A percentile compares a stretch with the other conserved stretches of the same genome.
phyloP scores from a whole-genome alignment of 164 flowering plant species.

The Sextonia rubra region DNA sequence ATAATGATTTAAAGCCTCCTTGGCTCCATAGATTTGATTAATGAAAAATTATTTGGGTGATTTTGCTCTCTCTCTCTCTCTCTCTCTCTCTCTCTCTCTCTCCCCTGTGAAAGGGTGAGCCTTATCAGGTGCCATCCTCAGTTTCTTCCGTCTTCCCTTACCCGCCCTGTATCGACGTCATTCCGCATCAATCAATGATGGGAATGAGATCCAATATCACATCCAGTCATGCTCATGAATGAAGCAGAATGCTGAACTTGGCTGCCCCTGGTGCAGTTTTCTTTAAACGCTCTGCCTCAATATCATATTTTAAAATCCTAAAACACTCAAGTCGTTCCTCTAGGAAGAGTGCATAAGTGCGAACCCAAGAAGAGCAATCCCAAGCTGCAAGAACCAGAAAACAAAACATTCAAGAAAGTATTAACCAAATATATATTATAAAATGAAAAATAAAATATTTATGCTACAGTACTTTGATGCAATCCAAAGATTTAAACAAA shows the following conservation, averaged over 20 bases:
- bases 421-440: not conserved
- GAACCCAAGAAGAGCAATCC: constrained; percentile 98
- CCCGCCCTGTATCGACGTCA: no score
- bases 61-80: no score
- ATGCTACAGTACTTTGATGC: not conserved
- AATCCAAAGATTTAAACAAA: not conserved
- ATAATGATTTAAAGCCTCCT: no score
- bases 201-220: not conserved
- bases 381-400: constrained; percentile 53
- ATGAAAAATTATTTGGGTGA: no score
- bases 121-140: no score
- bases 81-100: no score
- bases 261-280: constrained; percentile 43
- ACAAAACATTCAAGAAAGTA: not conserved
- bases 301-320: constrained; percentile 68
- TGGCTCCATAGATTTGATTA: no score
- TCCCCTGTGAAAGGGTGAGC: no score
- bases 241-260: constrained; percentile 38
- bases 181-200: not conserved
- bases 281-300: constrained; percentile 72
- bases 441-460: not conserved
- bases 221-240: not conserved
- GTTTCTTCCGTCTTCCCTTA: no score
- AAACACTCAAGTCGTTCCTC: constrained; percentile 92
- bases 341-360: constrained; percentile 88